Conservation (phyloP, 1,139 yeast genomes). For the Yamadazyma membranifaciens region DNA sequence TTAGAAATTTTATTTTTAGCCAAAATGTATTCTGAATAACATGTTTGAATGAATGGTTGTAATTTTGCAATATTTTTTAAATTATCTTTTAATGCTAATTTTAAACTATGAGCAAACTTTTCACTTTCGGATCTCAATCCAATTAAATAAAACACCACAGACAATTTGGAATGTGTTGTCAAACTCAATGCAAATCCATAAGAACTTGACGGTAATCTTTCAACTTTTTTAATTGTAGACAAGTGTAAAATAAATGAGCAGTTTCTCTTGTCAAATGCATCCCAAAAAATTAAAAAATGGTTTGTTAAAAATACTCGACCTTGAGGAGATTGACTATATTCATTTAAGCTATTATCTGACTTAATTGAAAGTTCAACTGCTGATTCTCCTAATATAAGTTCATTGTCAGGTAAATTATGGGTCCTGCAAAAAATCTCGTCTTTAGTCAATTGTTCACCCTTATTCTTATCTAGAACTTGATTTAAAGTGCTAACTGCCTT, state of each 20-base stretch:
- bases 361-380: constrained; percentile 66
- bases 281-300: constrained; percentile 72
- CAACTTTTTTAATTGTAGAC: constrained; percentile 80
- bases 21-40: constrained; percentile 83
- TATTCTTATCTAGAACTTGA: constrained; percentile 41
- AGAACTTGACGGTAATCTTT: constrained; percentile 72
- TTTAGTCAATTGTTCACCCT: constrained; percentile 41
- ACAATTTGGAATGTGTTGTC: constrained; percentile 65
- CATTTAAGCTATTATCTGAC: constrained; percentile 25
- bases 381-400: constrained; percentile 62
- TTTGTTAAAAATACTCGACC: constrained; percentile 72
- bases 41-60: constrained; percentile 64
- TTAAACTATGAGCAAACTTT: constrained; percentile 68
- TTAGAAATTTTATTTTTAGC: constrained; percentile 54
- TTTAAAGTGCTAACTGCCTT: constrained; percentile 45
- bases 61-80: constrained; percentile 59
- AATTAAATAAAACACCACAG: constrained; percentile 66
- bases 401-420: constrained; percentile 69
- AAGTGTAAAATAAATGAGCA: constrained; percentile 73
- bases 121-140: constrained; percentile 82
- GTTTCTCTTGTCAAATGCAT: constrained; percentile 64
- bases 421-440: constrained; percentile 71
- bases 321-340: constrained; percentile 33
- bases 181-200: constrained; percentile 80
- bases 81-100: constrained; percentile 61